A percentile compares a stretch with the other conserved stretches of the same genome.
phyloP scores from a whole-genome alignment of 75 land plant genomes.

The Pseudotsuga menziesii region DNA sequence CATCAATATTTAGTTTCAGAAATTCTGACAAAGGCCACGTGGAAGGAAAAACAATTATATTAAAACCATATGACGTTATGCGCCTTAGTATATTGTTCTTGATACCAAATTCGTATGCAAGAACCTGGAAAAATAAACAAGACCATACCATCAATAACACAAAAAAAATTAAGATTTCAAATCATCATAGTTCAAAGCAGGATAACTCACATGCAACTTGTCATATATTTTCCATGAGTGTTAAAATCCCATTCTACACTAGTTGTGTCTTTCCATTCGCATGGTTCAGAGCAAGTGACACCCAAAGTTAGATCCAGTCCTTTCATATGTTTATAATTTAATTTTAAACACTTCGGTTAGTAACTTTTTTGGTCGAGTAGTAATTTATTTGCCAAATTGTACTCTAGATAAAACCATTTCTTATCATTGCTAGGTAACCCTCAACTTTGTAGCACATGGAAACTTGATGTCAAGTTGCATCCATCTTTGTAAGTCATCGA shows the following conservation, averaged over 20 bases:
- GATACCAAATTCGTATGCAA: constrained; percentile 96
- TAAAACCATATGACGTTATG: constrained; percentile 84
- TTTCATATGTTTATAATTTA: constrained; percentile 15
- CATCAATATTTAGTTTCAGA: constrained; percentile 84
- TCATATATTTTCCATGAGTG: constrained; percentile 17
- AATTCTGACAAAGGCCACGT: constrained; percentile 82
- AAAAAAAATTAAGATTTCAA: background rate
- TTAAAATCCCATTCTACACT: constrained; percentile 73
- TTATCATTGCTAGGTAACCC: too few relatives aligned
- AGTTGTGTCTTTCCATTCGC: constrained; percentile 77
- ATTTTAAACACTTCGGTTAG: too few relatives aligned
- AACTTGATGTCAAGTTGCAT: constrained; percentile 84
- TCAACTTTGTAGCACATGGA: too few relatives aligned
- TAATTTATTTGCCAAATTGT: too few relatives aligned
- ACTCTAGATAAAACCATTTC: too few relatives aligned
- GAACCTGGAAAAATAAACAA: constrained; percentile 47
- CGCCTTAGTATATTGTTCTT: constrained; percentile 86
- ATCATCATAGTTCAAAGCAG: background rate
- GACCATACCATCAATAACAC: background rate
- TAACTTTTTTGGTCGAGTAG: too few relatives aligned
- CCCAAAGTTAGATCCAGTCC: constrained; percentile 85
- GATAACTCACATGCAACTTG: constrained; percentile 52
- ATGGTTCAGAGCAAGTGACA: constrained; percentile 69
- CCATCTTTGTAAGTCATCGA: constrained; percentile 58
- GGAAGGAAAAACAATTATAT: constrained; percentile 91